Evolutionary conservation across 352 stramenopile species (phyloP).

Genomic region (Pythium monospermum): DNA sequence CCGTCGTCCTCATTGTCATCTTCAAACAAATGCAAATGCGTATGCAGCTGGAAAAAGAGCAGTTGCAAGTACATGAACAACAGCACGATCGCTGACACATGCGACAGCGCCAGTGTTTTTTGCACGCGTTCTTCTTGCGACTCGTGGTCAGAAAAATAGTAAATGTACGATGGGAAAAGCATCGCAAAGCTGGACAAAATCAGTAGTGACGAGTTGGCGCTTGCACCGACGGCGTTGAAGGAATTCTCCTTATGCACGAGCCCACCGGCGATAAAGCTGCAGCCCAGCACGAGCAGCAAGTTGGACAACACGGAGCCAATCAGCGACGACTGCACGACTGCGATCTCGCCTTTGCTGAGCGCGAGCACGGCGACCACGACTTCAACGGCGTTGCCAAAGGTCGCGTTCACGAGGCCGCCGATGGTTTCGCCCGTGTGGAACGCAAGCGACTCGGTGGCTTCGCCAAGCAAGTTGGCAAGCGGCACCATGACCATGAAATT

Average conservation of each 20-base stretch:
- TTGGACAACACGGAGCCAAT: slow-evolving; percentile 98
- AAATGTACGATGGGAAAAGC: slow-evolving; percentile 91
- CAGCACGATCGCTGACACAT: slow-evolving; percentile 75
- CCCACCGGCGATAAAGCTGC: slow-evolving; percentile 93
- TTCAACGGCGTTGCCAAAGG: slow-evolving; percentile 97
- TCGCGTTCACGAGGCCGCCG: slow-evolving; percentile 96
- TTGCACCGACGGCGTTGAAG: slow-evolving; percentile 92
- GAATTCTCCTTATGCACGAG: slow-evolving; percentile 73
- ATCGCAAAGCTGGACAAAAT: slow-evolving; percentile 92
- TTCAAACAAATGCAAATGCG: slow-evolving; percentile 92
- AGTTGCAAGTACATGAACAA: slow-evolving; percentile 93
- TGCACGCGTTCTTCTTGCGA: slow-evolving; percentile 60
- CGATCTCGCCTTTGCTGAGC: slow-evolving; percentile 91
- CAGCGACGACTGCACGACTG: slow-evolving; percentile 95
- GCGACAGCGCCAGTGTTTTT: slow-evolving; percentile 73
- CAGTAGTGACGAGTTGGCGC: slow-evolving; percentile 93
- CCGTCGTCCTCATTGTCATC: slow-evolving; percentile 42
- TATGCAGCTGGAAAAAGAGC: slow-evolving; percentile 95
- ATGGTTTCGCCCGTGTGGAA: slow-evolving; percentile 97
- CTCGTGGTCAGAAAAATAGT: slow-evolving; percentile 79
- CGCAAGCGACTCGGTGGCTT: slow-evolving; percentile 96
- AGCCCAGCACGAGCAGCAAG: slow-evolving; percentile 95
- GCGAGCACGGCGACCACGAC: slow-evolving; percentile 95
- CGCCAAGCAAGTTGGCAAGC: slow-evolving; percentile 93
- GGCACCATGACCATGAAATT: slow-evolving; percentile 98